These are phyloP conservation scores for Chalciporus piperatus DNA, from an alignment of 768 basidiomycete genomes.

Conservation along the genomic window DNA sequence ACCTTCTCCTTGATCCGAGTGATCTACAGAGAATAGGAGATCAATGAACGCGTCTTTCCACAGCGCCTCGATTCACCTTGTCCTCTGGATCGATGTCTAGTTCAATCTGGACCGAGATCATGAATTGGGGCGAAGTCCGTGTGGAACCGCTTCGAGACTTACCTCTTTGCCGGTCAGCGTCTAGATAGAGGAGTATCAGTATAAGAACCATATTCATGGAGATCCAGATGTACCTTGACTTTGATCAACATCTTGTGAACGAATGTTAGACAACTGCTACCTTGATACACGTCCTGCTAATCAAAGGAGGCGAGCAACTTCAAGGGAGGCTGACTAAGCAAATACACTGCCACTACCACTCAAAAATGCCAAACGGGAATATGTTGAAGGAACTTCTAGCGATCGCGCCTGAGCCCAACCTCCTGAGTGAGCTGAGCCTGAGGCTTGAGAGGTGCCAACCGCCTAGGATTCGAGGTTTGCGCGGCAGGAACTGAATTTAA, in stretches of 20 bases:
- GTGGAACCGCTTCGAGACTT: conserved; percentile 9
- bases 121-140: conserved; percentile 1
- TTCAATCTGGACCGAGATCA: conserved; percentile 63
- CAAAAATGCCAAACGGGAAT: not conserved
- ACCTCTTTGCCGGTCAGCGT: conserved; percentile 98
- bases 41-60: not conserved
- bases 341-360: not conserved
- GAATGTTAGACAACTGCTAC: not conserved
- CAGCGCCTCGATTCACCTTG: conserved; percentile 49
- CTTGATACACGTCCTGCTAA: not conserved
- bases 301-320: not conserved
- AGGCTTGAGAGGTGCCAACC: too few relatives aligned
- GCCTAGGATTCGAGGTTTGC: too few relatives aligned
- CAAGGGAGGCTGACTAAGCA: not conserved
- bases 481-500: too few relatives aligned
- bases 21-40: conserved; percentile 51
- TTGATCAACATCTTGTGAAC: conserved; percentile 69
- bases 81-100: conserved; percentile 91
- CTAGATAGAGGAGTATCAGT: conserved; percentile 38
- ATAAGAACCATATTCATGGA: not conserved
- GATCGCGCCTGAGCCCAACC: too few relatives aligned
- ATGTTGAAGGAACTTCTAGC: too few relatives aligned
- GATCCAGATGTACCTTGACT: conserved; percentile 67
- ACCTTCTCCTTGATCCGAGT: conserved; percentile 95
- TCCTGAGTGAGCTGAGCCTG: too few relatives aligned